These are phyloP conservation scores for Tilletia walkeri DNA, from an alignment of 1,284 basidiomycete species.

Conservation along the genomic window DNA sequence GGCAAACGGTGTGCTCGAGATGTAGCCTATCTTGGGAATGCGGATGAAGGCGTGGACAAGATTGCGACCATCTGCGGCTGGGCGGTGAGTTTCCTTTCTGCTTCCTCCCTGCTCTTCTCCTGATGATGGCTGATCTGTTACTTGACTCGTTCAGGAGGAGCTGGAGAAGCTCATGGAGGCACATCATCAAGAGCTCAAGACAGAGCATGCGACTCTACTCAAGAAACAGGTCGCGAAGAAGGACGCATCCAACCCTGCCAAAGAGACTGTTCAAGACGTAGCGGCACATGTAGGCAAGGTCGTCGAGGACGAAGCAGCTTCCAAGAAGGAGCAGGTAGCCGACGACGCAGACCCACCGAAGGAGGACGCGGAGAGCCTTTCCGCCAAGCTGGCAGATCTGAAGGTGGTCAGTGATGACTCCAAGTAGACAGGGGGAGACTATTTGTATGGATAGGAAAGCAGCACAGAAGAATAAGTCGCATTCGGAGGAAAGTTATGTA, in stretches of 20 bases:
- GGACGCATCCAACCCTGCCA: background rate
- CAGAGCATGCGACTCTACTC: background rate
- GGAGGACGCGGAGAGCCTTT: background rate
- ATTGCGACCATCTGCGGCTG: conserved; percentile 41
- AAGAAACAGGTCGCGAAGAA: background rate
- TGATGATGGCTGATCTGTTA: background rate
- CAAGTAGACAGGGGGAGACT: background rate
- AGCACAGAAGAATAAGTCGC: background rate
- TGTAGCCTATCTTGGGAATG: conserved; percentile 42
- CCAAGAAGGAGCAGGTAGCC: too few relatives aligned
- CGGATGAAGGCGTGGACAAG: conserved; percentile 38
- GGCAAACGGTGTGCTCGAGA: conserved; percentile 36
- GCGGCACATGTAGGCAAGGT: conserved; percentile 6
- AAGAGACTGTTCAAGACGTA: conserved; percentile 3
- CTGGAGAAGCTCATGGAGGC: conserved; percentile 16
- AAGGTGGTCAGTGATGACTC: background rate
- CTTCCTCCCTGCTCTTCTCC: background rate
- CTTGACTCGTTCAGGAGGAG: conserved; percentile 10
- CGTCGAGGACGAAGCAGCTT: background rate
- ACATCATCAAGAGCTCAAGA: conserved; percentile 7
- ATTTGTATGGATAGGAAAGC: background rate
- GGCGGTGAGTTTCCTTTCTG: conserved; percentile 24
- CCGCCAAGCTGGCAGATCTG: background rate
- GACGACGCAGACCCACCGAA: too few relatives aligned
- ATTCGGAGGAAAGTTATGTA: background rate